Evolutionary conservation across 2,329 filamentous ascomycete species (phyloP).

Genomic region (Rasamsonia emersonii): DNA sequence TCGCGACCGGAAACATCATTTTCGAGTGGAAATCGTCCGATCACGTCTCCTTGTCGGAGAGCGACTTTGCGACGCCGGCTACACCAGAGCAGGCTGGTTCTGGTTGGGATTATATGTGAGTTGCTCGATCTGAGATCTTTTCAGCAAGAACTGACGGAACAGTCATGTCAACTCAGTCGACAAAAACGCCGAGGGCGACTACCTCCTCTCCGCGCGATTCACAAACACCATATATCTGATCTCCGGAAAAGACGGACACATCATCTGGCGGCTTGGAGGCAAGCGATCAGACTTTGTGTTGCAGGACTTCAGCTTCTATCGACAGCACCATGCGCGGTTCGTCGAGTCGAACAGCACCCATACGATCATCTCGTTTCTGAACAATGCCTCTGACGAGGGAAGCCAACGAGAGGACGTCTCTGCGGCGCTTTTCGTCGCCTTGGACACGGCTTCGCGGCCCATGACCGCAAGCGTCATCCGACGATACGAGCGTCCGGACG

Average conservation of each 20-base stretch:
- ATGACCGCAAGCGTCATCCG: slow-evolving; percentile 20
- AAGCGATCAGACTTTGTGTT: slow-evolving; percentile 16
- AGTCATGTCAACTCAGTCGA: slow-evolving; percentile 32
- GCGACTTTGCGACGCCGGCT: slow-evolving; percentile 2
- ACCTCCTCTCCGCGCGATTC: slow-evolving; percentile 30
- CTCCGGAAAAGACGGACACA: slow-evolving; percentile 22
- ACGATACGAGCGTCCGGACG: slow-evolving; percentile 25
- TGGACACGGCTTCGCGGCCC: slow-evolving; percentile 17
- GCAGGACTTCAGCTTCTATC: slow-evolving; percentile 25
- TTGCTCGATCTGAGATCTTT: too few species aligned
- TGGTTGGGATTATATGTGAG: slow-evolving; percentile 24
- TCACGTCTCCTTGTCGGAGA: slow-evolving; percentile 20
- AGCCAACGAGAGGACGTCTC: slow-evolving; percentile 18
- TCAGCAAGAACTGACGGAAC: background rate
- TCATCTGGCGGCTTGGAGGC: slow-evolving; percentile 32
- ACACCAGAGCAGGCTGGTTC: slow-evolving; percentile 10
- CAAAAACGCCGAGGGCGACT: slow-evolving; percentile 29
- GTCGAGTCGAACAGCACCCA: slow-evolving; percentile 19
- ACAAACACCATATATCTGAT: slow-evolving; percentile 31
- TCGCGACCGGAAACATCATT: slow-evolving; percentile 21
- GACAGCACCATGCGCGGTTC: slow-evolving; percentile 31
- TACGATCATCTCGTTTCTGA: slow-evolving; percentile 24
- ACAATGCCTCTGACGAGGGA: slow-evolving; percentile 25
- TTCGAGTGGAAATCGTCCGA: slow-evolving; percentile 26
- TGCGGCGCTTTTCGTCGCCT: slow-evolving; percentile 19